Base-by-base conservation (phyloP, 441 rosid species). In the Mallotus japonicus region DNA sequence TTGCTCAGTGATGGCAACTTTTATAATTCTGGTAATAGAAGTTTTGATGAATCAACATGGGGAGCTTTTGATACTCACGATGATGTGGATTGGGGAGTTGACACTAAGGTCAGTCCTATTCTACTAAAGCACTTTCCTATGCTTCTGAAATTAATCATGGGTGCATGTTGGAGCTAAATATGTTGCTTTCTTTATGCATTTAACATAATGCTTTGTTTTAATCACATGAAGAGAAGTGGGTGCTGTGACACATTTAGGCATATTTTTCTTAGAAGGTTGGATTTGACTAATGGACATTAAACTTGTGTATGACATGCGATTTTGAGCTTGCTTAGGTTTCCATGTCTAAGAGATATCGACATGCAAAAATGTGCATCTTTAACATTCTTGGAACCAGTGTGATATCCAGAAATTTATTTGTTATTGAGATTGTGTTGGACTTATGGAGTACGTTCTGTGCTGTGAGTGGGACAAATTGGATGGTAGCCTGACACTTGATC, bases 61-160 rank as follows among this genome's bases (percentile, higher is more conserved):
- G 97, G 99, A 75, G 93, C 95, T 32, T 91, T 95, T 75, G 99
- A 91, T 85, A 81, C 90, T 77, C 84, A 86, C 65, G 97, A 95
- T 81, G 98, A 95, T 78, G 81, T 83, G 51, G 99, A 91, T 80
- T 95, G 99, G 99, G 98, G 98, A 46, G 88, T 95, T 75, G 84
- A 85, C 78, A 75, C 84, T 82, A 89, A 90, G 98, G 99, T 91
- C 64, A 84, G 85, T 64, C 66, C 24, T 50, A 44, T 69, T 76
- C 50, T 77, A 67, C 60, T 76, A 62, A 63, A 62, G 67, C 65
- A 44, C 70, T 44, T 56, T 70, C 67, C 62, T 61, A 12, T n/a
- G 2, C 69, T 77, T 69, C 24, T 37, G 9, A 22, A 51, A 34
- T 40, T 60, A 17, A 28, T 2, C 22, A 47, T 37, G 62, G 62